A percentile compares a stretch with the other conserved stretches of the same genome.
Evolutionary conservation across 176 grass and related monocot genomes (phyloP).

Genomic region (Thinopyrum elongatum): DNA sequence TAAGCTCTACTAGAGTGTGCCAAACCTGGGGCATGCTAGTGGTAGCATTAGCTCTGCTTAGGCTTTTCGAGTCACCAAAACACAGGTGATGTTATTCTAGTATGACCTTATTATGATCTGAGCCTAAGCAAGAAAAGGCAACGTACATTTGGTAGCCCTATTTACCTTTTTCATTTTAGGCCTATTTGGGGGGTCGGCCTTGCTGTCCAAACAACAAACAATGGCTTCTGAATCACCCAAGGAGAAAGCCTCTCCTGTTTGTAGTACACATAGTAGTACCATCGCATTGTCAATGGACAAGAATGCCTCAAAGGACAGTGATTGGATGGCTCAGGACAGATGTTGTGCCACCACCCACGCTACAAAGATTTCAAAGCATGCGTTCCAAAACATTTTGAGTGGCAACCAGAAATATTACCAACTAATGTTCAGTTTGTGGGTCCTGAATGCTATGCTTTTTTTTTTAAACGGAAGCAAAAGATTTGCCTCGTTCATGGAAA

Average conservation of each 20-base stretch:
- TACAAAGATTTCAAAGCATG: constrained; percentile 16
- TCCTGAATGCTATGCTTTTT: background rate
- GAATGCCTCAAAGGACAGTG: constrained; percentile 43
- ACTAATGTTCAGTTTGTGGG: background rate
- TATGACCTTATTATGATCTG: background rate
- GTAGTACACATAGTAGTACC: constrained; percentile 29
- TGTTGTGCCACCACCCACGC: constrained; percentile 25
- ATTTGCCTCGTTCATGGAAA: too few species aligned
- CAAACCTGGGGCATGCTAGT: constrained; percentile 43
- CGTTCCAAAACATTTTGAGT: constrained; percentile 6
- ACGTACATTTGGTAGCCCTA: constrained; percentile 26
- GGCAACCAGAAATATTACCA: background rate
- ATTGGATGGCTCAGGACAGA: constrained; percentile 49
- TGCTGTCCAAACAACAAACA: constrained; percentile 39
- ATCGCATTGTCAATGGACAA: constrained; percentile 31
- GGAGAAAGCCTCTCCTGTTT: constrained; percentile 3
- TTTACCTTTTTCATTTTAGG: constrained; percentile 30
- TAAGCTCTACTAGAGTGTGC: constrained; percentile 29
- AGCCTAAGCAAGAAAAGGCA: constrained; percentile 1
- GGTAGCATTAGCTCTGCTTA: constrained; percentile 32
- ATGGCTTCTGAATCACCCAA: constrained; percentile 24
- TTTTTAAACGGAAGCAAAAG: too few species aligned
- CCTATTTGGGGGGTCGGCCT: constrained; percentile 35
- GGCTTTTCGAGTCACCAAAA: constrained; percentile 36
- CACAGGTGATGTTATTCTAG: constrained; percentile 14